Base-by-base conservation (phyloP, 495 filamentous ascomycete species). In the Bombardia bombarda region DNA sequence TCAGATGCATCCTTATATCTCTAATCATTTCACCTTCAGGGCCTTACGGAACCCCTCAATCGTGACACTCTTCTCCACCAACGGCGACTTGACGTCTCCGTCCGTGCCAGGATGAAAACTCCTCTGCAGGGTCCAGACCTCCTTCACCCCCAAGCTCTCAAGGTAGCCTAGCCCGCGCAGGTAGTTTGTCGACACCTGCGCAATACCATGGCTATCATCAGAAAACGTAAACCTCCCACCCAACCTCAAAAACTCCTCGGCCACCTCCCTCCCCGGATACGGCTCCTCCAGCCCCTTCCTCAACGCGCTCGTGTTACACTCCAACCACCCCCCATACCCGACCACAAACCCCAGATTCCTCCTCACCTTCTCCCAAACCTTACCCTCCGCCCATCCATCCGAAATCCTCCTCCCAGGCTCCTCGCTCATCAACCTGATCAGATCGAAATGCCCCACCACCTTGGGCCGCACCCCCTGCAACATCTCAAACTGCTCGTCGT, bases 371-470 rank as follows among this genome's bases (percentile, higher is more conserved):
- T 69, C 58, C 90, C 90, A 95, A 3, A 95, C 86, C 0, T 62
- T 66, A 6, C 62, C 64, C 0, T 48, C 46, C 58, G 69, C 76
- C 55, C 47, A 54, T 26, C 45, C 43, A 43, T 9, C 10, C 16
- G 8, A 7, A 14, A 10, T 30, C 38, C 74, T 74, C 32, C 70
- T 57, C 46, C 79, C 72, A 4, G 79, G 79, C 21, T 84, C 70
- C 49, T 80, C 74, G 50, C 82, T 86, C 56, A 86, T 75, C 49
- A 98, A 62, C 28, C 90, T 66, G 44, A 97, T 86, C 24, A 98
- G 67, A 66, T 98, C 92, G 62, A 96, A 93, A 62, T 98, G 92
- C 9, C 88, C 92, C 14, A 98, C 82, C 13, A 97, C 76, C 8
- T 77, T 75, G 28, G 93, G 93, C 57, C 70, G 70, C 45, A 93